These are phyloP conservation scores for Fusarium xyrophilum DNA, from an alignment of 2,329 filamentous ascomycete species.

Conservation along the genomic window DNA sequence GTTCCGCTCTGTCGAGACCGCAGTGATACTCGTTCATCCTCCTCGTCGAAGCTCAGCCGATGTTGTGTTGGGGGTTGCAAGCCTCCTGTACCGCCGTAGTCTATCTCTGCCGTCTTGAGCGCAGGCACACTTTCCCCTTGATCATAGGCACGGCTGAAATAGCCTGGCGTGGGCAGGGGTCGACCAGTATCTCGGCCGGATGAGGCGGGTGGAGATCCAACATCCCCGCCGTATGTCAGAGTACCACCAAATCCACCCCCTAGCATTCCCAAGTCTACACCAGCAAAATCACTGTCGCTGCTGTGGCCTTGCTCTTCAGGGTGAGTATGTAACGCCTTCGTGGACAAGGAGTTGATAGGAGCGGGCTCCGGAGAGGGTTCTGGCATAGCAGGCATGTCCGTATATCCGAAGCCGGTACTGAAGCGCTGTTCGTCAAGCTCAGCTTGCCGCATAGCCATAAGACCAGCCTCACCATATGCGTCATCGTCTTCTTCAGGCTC, in stretches of 20 bases:
- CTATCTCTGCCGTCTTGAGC: slow-evolving; percentile 72
- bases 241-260: slow-evolving; percentile 72
- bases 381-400: slow-evolving; percentile 43
- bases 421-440: slow-evolving; percentile 74
- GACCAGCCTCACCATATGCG: slow-evolving; percentile 82
- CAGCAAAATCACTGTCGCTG: slow-evolving; percentile 75
- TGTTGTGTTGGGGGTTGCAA: slow-evolving; percentile 76
- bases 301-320: slow-evolving; percentile 57
- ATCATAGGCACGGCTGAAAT: slow-evolving; percentile 40
- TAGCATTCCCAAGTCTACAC: slow-evolving; percentile 74
- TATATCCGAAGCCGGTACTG: slow-evolving; percentile 44
- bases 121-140: slow-evolving; percentile 47
- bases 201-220: slow-evolving; percentile 51
- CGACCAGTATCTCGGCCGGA: slow-evolving; percentile 55
- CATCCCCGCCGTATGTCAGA: slow-evolving; percentile 58
- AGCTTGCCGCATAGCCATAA: slow-evolving; percentile 83
- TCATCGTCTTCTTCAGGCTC: slow-evolving; percentile 71
- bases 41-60: slow-evolving; percentile 89
- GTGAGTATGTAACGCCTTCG: slow-evolving; percentile 53
- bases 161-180: slow-evolving; percentile 56
- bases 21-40: slow-evolving; percentile 75
- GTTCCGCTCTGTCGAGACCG: slow-evolving; percentile 64
- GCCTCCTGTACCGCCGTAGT: slow-evolving; percentile 90
- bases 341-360: slow-evolving; percentile 48
- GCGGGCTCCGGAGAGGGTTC: slow-evolving; percentile 32